phyloP scores from a whole-genome alignment of 306 rosid species.

The Trifolium dubium region DNA sequence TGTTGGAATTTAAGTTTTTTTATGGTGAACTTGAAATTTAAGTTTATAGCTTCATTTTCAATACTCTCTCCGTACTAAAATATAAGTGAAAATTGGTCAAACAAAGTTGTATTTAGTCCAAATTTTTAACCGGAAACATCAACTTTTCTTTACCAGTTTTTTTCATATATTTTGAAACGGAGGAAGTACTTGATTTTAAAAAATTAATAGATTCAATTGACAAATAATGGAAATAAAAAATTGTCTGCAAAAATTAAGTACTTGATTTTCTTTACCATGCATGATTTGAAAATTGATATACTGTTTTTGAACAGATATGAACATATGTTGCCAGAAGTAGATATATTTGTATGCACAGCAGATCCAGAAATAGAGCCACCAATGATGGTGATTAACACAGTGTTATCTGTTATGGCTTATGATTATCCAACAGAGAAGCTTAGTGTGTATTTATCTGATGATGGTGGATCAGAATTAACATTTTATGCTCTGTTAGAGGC shows the following conservation, averaged over 20 bases:
- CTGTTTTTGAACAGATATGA: slow-evolving; percentile 51
- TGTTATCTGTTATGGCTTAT: slow-evolving; percentile 75
- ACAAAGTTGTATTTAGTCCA: too few relatives aligned
- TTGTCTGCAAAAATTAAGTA: background rate
- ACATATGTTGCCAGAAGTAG: slow-evolving; percentile 62
- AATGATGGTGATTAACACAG: slow-evolving; percentile 75
- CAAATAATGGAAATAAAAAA: too few relatives aligned
- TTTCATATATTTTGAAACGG: too few relatives aligned
- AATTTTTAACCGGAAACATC: too few relatives aligned
- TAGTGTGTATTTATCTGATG: slow-evolving; percentile 80
- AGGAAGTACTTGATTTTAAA: too few relatives aligned
- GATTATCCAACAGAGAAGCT: slow-evolving; percentile 78
- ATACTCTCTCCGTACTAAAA: background rate
- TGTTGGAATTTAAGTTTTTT: too few relatives aligned
- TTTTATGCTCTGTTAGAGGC: slow-evolving; percentile 73
- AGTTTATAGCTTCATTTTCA: background rate
- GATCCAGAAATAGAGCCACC: slow-evolving; percentile 79
- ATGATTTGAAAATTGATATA: too few relatives aligned
- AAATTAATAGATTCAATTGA: too few relatives aligned
- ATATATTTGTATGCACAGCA: slow-evolving; percentile 88
- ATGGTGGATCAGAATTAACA: slow-evolving; percentile 70
- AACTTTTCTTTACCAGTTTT: too few relatives aligned
- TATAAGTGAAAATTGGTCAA: too few relatives aligned
- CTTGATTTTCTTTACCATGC: too few relatives aligned
- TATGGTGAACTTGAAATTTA: too few relatives aligned